Conservation (phyloP, 441 rosid genomes). For the Pelargonium cotyledonis region DNA sequence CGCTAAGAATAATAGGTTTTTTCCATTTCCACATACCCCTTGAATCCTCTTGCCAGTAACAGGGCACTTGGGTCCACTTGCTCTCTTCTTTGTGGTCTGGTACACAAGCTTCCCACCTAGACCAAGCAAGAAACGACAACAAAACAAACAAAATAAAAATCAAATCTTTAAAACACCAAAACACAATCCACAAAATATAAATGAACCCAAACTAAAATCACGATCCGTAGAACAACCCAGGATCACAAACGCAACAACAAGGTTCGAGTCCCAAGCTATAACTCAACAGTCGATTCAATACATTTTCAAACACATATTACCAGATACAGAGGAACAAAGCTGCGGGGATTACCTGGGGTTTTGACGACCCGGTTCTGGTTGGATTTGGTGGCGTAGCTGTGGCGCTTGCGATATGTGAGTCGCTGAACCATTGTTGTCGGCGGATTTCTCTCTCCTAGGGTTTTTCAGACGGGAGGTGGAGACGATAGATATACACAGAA, state of each 20-base stretch:
- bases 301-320: too few relatives aligned
- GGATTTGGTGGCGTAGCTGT: constrained; percentile 61
- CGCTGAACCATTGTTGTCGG: constrained; percentile 47
- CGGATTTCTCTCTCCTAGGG: constrained; percentile 19
- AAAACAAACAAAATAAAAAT: neutral
- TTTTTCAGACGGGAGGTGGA: constrained; percentile 15
- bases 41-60: constrained; percentile 10
- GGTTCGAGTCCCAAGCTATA: neutral
- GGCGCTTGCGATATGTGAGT: constrained; percentile 49
- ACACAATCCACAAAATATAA: neutral
- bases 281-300: too few relatives aligned
- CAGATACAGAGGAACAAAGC: neutral
- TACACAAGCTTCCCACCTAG: constrained; percentile 8
- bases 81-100: constrained; percentile 9
- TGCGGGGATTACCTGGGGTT: constrained; percentile 40
- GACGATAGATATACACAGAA: neutral
- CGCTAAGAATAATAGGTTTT: too few relatives aligned
- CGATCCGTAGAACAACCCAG: neutral
- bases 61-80: constrained; percentile 9
- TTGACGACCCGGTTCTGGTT: constrained; percentile 58
- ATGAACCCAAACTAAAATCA: neutral
- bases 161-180: neutral
- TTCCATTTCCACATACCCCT: neutral
- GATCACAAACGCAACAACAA: neutral
- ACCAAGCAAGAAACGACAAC: neutral